A percentile compares a stretch with the other conserved stretches of the same genome.
Conservation (phyloP, 164 flowering plant genomes). For the Nelumbo lutea region DNA sequence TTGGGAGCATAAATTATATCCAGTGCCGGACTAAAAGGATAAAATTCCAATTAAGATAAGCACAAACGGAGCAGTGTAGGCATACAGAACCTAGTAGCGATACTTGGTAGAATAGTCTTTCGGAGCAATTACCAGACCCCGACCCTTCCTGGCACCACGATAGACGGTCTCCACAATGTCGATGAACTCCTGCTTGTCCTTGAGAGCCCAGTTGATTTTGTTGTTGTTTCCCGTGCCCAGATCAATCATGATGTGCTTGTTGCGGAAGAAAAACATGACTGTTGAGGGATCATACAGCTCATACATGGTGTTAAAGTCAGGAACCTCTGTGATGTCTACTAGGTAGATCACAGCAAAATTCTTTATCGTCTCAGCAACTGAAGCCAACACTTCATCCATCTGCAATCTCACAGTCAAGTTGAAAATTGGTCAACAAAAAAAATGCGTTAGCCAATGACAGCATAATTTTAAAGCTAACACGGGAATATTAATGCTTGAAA, state of each 20-base stretch:
- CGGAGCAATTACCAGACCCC: conserved; percentile 93
- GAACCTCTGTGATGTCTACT: conserved; percentile 90
- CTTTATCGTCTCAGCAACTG: conserved; percentile 90
- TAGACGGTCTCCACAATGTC: conserved; percentile 92
- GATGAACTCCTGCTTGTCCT: conserved; percentile 94
- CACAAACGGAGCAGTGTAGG: too few relatives aligned
- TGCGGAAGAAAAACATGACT: conserved; percentile 91
- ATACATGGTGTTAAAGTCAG: conserved; percentile 96
- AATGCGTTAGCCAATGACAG: neutral
- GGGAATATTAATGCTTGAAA: too few relatives aligned
- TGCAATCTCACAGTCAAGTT: conserved; percentile 14
- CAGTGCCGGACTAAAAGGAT: too few relatives aligned
- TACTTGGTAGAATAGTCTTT: conserved; percentile 97
- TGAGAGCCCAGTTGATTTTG: conserved; percentile 96
- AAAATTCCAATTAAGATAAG: too few relatives aligned
- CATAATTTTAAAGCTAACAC: too few relatives aligned
- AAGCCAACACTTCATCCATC: conserved; percentile 96
- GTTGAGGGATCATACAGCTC: conserved; percentile 94
- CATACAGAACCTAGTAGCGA: conserved; percentile 45
- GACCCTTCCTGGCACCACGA: conserved; percentile 91
- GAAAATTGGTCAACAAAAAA: neutral
- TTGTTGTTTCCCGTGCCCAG: conserved; percentile 97
- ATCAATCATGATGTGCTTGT: conserved; percentile 97
- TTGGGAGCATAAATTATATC: too few relatives aligned
- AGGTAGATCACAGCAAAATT: conserved; percentile 91